A percentile compares a stretch with the other conserved stretches of the same genome.
These are phyloP conservation scores for Grammothele lineata DNA, from an alignment of 768 basidiomycete genomes.

Conservation along the genomic window DNA sequence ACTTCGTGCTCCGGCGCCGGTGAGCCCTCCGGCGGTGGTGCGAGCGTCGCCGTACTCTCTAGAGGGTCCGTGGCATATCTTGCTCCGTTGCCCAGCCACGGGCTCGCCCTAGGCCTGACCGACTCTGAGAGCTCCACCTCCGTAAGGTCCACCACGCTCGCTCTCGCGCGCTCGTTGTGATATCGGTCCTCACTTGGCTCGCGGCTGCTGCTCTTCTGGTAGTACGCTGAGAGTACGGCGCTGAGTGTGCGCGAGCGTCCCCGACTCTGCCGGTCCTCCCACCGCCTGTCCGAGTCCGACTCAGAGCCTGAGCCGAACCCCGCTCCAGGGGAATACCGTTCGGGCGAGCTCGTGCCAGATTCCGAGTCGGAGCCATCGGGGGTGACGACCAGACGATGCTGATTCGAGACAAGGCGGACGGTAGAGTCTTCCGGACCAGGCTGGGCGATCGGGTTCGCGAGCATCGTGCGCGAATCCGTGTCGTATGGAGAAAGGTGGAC, in stretches of 20 bases:
- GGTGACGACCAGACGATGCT: too few relatives aligned
- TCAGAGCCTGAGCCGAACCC: constrained; percentile 2
- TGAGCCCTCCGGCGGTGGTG: too few relatives aligned
- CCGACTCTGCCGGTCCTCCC: not conserved
- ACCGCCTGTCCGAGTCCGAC: constrained; percentile 4
- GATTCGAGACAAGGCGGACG: constrained; percentile 16
- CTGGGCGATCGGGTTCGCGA: constrained; percentile 9
- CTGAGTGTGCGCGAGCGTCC: constrained; percentile 12
- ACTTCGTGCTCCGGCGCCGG: constrained; percentile 19
- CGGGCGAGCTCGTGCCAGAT: not conserved
- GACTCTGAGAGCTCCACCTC: too few relatives aligned
- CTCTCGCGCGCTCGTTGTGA: too few relatives aligned
- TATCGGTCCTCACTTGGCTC: too few relatives aligned
- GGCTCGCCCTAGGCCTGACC: too few relatives aligned
- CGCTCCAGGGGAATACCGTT: not conserved
- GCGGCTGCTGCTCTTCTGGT: too few relatives aligned
- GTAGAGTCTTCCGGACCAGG: constrained; percentile 14
- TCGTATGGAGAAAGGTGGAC: constrained; percentile 13
- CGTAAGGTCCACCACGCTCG: too few relatives aligned
- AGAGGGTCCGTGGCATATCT: too few relatives aligned
- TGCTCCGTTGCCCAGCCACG: too few relatives aligned
- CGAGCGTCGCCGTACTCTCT: too few relatives aligned
- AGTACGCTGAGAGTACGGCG: constrained; percentile 18
- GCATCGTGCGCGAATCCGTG: constrained; percentile 12
- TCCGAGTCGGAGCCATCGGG: constrained; percentile 5